Evolutionary conservation across 1,284 basidiomycete genomes (phyloP), one percentile per base, ranked within the genome.

Genomic region (Stereum hirsutum): DNA sequence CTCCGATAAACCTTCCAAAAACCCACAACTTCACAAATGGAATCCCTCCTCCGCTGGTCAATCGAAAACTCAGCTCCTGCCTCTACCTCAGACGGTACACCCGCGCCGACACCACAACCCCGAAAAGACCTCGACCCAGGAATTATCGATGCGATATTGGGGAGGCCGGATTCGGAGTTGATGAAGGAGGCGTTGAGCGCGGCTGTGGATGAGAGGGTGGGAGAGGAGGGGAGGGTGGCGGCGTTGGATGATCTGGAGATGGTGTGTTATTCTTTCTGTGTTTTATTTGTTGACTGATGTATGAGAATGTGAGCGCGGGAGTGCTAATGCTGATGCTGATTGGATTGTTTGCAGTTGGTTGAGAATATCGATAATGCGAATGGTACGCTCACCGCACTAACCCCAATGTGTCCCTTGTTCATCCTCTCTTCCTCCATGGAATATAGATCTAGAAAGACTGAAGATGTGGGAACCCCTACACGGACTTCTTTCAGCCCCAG

Each of bases 351-450:
- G 14, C 53, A 92, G 91, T 70, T 98, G 21, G 76, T 97, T 50
- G 93, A 98, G 60, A 76, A 80, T 37, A 91, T 99, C 45, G 95
- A 99, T 58, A 99, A 99, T 61, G 94, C 95, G 2, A 97, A 93
- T 59, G 83, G 87, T 88, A 51, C 46, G 74, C n/a, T n/a, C n/a
- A n/a, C 56, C 30, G 32, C 17, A 33, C 15, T 14, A 3, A 44
- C 8, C 28, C 41, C 19, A 5, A 19, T 8, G 21, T 20, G 4
- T 30, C 6, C 17, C 15, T 4, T 19, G 17, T 28, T 6, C 30
- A 26, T 49, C 15, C 43, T 43, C 41, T 11, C 21, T 12, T 24
- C 23, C 34, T 15, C 39, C 6, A 4, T 35, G 5, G n/a, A n/a
- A n/a, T n/a, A n/a, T 50, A 90, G 89, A 98, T 66, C 72, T 99